Evolutionary conservation across 208 protist species (phyloP).

Genomic region (Leishmania turanica): DNA sequence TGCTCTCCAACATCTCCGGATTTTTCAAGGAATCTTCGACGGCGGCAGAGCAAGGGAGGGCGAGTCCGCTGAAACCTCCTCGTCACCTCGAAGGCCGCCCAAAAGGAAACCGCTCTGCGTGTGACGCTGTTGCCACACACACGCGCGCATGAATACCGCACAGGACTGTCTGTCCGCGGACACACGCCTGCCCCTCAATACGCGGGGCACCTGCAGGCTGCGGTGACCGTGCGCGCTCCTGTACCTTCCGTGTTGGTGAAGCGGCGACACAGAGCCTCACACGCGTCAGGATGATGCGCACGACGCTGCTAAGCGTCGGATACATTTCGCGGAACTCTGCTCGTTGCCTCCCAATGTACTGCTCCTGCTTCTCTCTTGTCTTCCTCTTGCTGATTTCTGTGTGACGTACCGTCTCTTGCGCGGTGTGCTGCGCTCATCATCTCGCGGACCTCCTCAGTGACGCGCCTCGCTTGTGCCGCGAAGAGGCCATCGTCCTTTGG

Average conservation of each 20-base stretch:
- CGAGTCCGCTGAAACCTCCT: neutral
- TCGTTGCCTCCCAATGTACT: neutral
- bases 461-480: neutral
- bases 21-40: neutral
- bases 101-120: neutral
- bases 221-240: neutral
- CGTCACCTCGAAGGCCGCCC: neutral
- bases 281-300: neutral
- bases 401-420: neutral
- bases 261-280: neutral
- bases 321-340: neutral
- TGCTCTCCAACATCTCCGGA: slow-evolving; percentile 35
- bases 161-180: neutral
- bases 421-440: neutral
- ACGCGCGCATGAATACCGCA: neutral
- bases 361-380: neutral
- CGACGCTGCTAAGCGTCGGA: neutral
- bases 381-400: neutral
- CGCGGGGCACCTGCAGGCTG: neutral
- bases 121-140: neutral
- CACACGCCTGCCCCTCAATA: neutral
- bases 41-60: neutral
- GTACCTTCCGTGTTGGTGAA: neutral
- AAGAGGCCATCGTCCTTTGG: neutral
- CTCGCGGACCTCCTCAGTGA: neutral